Conservation (phyloP, 495 filamentous ascomycete genomes). For the Neurospora sp. region DNA sequence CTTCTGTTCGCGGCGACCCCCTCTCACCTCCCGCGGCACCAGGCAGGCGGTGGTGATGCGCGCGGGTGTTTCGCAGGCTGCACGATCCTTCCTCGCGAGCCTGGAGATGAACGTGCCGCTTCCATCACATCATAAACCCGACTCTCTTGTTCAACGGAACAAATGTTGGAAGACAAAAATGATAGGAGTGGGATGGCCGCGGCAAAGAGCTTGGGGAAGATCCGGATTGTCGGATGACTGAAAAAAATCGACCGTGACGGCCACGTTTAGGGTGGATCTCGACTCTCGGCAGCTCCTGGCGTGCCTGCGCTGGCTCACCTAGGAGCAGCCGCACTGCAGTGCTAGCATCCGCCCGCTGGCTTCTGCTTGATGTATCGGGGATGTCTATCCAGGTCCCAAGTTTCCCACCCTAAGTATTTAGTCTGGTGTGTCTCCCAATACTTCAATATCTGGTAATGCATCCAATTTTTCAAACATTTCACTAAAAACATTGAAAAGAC, state of each 20-base stretch:
- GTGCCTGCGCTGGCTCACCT: neutral
- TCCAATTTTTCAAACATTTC: too few species aligned
- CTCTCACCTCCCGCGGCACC: neutral
- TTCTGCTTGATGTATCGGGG: neutral
- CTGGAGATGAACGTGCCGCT: neutral
- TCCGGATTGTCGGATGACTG: neutral
- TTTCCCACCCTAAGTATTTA: too few species aligned
- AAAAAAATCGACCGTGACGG: neutral
- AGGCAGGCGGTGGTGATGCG: neutral
- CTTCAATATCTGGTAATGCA: too few species aligned
- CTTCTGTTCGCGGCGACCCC: neutral
- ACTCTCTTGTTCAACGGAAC: neutral
- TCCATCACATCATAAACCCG: neutral
- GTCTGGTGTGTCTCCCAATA: too few species aligned
- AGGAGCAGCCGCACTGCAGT: neutral
- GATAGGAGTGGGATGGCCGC: neutral
- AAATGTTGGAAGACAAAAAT: neutral
- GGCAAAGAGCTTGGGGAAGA: neutral
- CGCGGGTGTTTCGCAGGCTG: neutral
- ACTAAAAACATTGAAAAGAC: too few species aligned
- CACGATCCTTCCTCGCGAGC: neutral
- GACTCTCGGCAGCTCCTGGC: neutral
- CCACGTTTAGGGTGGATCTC: neutral
- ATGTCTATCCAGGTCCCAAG: too few species aligned
- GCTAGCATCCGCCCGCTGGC: neutral